Evolutionary conservation across 208 protist genomes (phyloP).

Genomic region (Trichomonas tenax): DNA sequence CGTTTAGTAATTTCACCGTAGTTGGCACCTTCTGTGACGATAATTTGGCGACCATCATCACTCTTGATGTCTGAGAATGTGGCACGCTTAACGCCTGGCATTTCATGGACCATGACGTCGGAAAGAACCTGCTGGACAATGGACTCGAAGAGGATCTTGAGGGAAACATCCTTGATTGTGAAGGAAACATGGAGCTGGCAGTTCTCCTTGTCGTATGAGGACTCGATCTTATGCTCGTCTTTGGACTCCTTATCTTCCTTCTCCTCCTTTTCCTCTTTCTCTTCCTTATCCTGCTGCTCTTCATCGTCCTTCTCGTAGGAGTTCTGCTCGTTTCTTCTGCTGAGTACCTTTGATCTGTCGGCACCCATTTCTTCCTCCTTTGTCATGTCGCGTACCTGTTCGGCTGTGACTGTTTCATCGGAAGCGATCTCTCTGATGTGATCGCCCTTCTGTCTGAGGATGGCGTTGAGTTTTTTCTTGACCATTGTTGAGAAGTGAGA

Average conservation of each 20-base stretch:
- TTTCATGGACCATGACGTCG: not conserved
- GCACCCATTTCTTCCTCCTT: slow-evolving; percentile 5
- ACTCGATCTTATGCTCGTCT: not conserved
- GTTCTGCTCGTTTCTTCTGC: slow-evolving; percentile 9
- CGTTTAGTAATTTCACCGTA: slow-evolving; percentile 12
- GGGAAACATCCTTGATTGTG: not conserved
- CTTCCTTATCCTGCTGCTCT: slow-evolving; percentile 22
- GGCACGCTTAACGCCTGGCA: not conserved
- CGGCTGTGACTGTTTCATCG: not conserved
- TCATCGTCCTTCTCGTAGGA: not conserved
- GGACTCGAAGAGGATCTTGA: not conserved
- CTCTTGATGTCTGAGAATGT: not conserved
- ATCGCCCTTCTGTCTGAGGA: not conserved
- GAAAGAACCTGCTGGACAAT: not conserved
- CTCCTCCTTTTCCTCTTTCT: slow-evolving; percentile 12
- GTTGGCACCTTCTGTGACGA: not conserved
- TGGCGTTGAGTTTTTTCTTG: not conserved
- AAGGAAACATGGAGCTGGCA: not conserved
- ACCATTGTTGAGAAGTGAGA: not conserved
- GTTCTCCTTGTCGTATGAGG: slow-evolving; percentile 2
- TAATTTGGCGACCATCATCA: not conserved
- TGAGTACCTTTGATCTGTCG: not conserved
- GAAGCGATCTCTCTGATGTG: not conserved
- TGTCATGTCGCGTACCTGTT: not conserved
- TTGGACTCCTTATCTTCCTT: not conserved